Base-by-base conservation (phyloP, 306 rosid genomes). In the Betula pendula region DNA sequence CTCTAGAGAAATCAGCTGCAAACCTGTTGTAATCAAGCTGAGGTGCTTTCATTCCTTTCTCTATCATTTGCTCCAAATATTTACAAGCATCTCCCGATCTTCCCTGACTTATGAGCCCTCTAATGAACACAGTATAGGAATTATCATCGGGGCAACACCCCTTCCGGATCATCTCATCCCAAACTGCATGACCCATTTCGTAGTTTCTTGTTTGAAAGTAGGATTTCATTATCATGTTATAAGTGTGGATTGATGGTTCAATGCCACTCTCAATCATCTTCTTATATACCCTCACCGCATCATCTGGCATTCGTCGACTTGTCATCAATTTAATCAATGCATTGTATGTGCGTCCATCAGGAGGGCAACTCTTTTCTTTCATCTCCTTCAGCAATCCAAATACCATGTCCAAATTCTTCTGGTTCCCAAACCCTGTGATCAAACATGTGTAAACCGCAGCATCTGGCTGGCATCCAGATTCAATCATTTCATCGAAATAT, bases 191-290 rank as follows among this genome's bases (percentile, higher is more conserved):
- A 35, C 96, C 99, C 89, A 83, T 87, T 53, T 89, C 92, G 50
- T 90, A 89, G 81, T 90, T 86, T 83, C 85, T 88, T 4, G 84
- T 74, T 74, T 79, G 87, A 73, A 88, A 90, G 80, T 85, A 92
- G 72, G 99, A 90, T 49, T 92, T 95, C 99, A 93, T 87, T 35
- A 92, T 83, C 99, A 92, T 95, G 86, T 87, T 89, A 80, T 85
- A 95, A 27, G 97, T 89, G 84, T 95, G 97, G 79, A 92, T 85
- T 22, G 97, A 72, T 51, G 97, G 89, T 77, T 84, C 72, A 77
- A 89, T 49, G 62, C 92, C 92, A 71, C 78, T 82, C 52, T 81
- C 82, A 83, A 87, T 69, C 99, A 95, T 92, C 81, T 85, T 90
- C 82, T 87, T 88, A 92, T 89, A 95, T 70, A 90, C 81, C 81